Conservation (phyloP, 2,329 filamentous ascomycete genomes). For the Fusarium sp. region DNA sequence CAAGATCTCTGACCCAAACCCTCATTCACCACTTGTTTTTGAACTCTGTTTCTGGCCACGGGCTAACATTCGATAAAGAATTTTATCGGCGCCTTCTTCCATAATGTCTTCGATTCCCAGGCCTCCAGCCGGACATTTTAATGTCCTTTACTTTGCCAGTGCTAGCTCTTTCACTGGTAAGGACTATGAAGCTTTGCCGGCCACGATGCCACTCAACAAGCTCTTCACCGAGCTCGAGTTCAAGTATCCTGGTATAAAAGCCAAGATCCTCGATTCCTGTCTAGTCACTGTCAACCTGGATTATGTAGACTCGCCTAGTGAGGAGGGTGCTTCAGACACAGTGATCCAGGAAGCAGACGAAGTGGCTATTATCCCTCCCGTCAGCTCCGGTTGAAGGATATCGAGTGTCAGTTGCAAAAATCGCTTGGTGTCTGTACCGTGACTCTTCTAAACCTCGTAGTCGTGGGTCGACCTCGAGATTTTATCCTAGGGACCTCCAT, state of each 20-base stretch:
- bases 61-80: slow-evolving; percentile 35
- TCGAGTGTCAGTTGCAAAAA: slow-evolving; percentile 21
- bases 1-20: slow-evolving; percentile 72
- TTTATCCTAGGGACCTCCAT: slow-evolving; percentile 1
- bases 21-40: slow-evolving; percentile 11
- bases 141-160: slow-evolving; percentile 82
- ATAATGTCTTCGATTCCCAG: slow-evolving; percentile 52
- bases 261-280: slow-evolving; percentile 74
- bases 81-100: background rate
- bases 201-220: slow-evolving; percentile 68
- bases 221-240: slow-evolving; percentile 75
- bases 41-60: background rate
- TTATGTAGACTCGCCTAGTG: slow-evolving; percentile 74
- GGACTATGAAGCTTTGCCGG: slow-evolving; percentile 69
- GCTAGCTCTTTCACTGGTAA: slow-evolving; percentile 76
- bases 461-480: background rate
- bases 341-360: slow-evolving; percentile 78
- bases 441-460: slow-evolving; percentile 12
- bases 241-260: slow-evolving; percentile 73
- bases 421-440: background rate
- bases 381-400: slow-evolving; percentile 76
- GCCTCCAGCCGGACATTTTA: slow-evolving; percentile 72
- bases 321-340: slow-evolving; percentile 49
- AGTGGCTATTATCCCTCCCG: slow-evolving; percentile 86
- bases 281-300: slow-evolving; percentile 82